A percentile compares a stretch with the other conserved stretches of the same genome.
Conservation (phyloP, 1,139 yeast species). For the Sugiyamaella pinicola region DNA sequence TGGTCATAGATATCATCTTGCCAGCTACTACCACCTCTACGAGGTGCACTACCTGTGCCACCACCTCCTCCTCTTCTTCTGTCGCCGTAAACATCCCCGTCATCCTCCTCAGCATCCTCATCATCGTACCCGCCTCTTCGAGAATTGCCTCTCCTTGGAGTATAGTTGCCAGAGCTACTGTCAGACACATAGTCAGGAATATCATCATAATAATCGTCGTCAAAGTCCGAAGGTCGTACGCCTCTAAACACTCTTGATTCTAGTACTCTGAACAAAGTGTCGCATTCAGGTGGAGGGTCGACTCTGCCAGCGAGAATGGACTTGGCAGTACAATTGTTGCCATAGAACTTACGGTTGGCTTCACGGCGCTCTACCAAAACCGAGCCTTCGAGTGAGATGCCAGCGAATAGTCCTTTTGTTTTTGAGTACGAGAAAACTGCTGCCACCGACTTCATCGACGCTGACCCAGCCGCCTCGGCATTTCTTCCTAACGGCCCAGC, state of each 20-base stretch:
- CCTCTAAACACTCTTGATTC: slow-evolving; percentile 83
- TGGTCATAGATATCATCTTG: slow-evolving; percentile 82
- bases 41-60: slow-evolving; percentile 23
- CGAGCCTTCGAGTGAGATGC: slow-evolving; percentile 95
- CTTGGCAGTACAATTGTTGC: slow-evolving; percentile 82
- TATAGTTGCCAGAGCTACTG: slow-evolving; percentile 19
- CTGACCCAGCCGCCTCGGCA: slow-evolving; percentile 97
- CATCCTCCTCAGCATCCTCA: slow-evolving; percentile 48
- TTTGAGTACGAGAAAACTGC: slow-evolving; percentile 93
- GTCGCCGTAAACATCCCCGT: slow-evolving; percentile 35
- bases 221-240: slow-evolving; percentile 55
- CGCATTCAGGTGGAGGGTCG: slow-evolving; percentile 93
- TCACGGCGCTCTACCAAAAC: slow-evolving; percentile 94
- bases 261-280: slow-evolving; percentile 80
- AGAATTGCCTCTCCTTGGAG: slow-evolving; percentile 29
- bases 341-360: slow-evolving; percentile 93
- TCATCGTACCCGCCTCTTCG: slow-evolving; percentile 43
- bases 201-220: slow-evolving; percentile 64
- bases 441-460: slow-evolving; percentile 82
- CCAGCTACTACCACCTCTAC: slow-evolving; percentile 48
- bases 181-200: slow-evolving; percentile 57
- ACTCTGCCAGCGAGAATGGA: slow-evolving; percentile 80
- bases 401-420: slow-evolving; percentile 96
- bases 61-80: slow-evolving; percentile 1
- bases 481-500: slow-evolving; percentile 98